Percentiles rank a stretch among this genome's conserved stretches.
phyloP scores from a whole-genome alignment of 75 land plant genomes.

The Pinus taeda region DNA sequence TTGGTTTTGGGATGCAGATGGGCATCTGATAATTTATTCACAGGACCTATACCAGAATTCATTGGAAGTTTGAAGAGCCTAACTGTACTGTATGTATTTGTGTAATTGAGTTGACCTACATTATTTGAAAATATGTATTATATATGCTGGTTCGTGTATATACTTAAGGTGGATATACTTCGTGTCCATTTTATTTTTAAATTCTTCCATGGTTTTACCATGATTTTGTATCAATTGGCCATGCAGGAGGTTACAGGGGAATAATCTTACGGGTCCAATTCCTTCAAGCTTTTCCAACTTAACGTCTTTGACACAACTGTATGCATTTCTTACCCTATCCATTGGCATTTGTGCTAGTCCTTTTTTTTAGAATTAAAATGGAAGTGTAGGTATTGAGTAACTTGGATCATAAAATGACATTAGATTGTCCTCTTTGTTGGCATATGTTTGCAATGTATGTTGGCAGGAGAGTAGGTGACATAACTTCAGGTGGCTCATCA shows the following conservation, averaged over 20 bases:
- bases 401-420: not conserved
- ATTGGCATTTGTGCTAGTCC: too few species aligned
- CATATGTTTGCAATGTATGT: not conserved
- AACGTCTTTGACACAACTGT: constrained; percentile 21
- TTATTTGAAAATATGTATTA: not conserved
- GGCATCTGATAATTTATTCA: constrained; percentile 33
- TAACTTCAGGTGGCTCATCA: constrained; percentile 37
- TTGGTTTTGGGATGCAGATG: constrained; percentile 19
- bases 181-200: too few species aligned
- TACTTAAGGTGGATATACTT: too few species aligned
- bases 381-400: not conserved
- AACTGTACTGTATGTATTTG: constrained; percentile 11
- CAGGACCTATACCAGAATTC: constrained; percentile 36
- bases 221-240: not conserved
- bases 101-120: not conserved
- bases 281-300: constrained; percentile 22
- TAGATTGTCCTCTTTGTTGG: not conserved
- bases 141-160: not conserved
- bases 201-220: too few species aligned
- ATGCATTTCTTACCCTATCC: not conserved
- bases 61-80: constrained; percentile 33
- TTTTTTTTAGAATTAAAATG: not conserved
- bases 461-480: constrained; percentile 40
- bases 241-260: constrained; percentile 28
- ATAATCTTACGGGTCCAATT: constrained; percentile 27